Conservation (phyloP, 2,329 filamentous ascomycete species). For the Cladosporium cucumerinum region DNA sequence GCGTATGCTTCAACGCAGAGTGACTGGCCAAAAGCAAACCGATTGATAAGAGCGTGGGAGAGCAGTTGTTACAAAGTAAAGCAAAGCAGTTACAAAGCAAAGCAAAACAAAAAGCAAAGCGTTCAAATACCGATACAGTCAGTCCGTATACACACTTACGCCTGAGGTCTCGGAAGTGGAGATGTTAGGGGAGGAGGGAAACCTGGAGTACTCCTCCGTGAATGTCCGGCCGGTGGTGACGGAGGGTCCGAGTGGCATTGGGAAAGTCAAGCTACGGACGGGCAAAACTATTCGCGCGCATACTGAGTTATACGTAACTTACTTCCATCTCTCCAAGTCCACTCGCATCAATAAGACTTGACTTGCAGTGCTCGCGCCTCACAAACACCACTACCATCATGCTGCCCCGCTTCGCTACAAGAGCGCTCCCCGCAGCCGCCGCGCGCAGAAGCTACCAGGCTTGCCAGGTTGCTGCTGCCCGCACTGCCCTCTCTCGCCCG, state of each 20-base stretch:
- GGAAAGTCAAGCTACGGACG: neutral
- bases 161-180: neutral
- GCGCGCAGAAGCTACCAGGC: neutral
- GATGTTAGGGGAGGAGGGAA: too few species aligned
- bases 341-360: neutral
- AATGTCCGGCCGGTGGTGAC: too few species aligned
- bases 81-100: too few species aligned
- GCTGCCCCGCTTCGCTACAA: slow-evolving; percentile 4
- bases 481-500: neutral
- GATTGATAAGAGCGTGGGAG: too few species aligned
- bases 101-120: too few species aligned
- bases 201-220: neutral
- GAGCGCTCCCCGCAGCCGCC: slow-evolving; percentile 6
- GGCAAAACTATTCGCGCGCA: neutral
- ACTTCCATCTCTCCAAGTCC: neutral
- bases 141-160: neutral
- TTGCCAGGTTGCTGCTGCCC: too few species aligned
- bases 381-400: neutral
- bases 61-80: too few species aligned
- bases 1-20: too few species aligned
- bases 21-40: too few species aligned
- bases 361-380: neutral
- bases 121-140: neutral
- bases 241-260: too few species aligned
- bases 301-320: too few species aligned